Evolutionary conservation across 345 rosid species (phyloP).

Genomic region (Barbarea vulgaris): DNA sequence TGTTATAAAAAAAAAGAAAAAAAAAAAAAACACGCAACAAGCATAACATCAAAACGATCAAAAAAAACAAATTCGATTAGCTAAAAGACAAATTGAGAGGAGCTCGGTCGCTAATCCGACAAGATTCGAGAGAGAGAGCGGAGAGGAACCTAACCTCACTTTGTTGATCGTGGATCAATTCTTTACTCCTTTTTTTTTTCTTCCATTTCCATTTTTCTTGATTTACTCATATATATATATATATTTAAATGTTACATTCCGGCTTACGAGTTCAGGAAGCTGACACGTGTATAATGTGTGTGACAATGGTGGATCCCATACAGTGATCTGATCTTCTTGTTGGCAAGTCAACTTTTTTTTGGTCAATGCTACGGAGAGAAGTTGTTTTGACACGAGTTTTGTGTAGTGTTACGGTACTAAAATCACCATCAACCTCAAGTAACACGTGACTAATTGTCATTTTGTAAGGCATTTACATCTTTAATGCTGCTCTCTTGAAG

Average conservation of each 20-base stretch:
- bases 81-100: not conserved
- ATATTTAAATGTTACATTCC: slow-evolving; percentile 16
- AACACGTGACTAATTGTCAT: no score
- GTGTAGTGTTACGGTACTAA: no score
- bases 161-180: slow-evolving; percentile 39
- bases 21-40: not conserved
- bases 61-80: not conserved
- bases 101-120: slow-evolving; percentile 6
- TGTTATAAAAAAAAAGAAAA: no score
- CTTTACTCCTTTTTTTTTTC: slow-evolving; percentile 4
- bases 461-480: no score
- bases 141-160: slow-evolving; percentile 38
- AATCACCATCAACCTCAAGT: not conserved
- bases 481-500: no score
- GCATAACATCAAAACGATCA: slow-evolving; percentile 1
- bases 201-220: not conserved
- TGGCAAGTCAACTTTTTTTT: not conserved
- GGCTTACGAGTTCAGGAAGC: slow-evolving; percentile 16
- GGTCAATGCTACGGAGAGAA: not conserved
- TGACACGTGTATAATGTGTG: slow-evolving; percentile 32
- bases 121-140: slow-evolving; percentile 26
- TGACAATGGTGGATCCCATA: slow-evolving; percentile 25
- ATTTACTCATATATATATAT: slow-evolving; percentile 11
- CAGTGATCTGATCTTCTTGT: slow-evolving; percentile 36
- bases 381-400: no score